Conservation (phyloP, 2,329 filamentous ascomycete species). For the Pestalotiopsis sp. region DNA sequence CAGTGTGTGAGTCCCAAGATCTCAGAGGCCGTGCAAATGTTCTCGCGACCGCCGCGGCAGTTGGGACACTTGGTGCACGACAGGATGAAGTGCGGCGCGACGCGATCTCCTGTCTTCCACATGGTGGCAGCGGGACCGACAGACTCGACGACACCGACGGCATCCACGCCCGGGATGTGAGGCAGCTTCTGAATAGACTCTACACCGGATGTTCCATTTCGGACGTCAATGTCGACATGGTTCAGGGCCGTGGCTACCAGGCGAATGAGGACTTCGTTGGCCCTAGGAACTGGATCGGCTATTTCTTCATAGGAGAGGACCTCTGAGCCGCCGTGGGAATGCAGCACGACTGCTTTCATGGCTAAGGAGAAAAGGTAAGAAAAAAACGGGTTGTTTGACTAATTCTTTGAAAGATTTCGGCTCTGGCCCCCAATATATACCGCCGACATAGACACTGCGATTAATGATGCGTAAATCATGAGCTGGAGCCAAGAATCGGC, state of each 20-base stretch:
- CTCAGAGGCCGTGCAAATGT: constrained; percentile 1
- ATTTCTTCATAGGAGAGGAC: constrained; percentile 3
- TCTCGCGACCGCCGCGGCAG: constrained; percentile 9
- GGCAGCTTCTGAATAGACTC: constrained; percentile 1
- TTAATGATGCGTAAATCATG: not conserved
- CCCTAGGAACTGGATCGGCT: not conserved
- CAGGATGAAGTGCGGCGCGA: constrained; percentile 8
- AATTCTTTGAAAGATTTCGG: no score
- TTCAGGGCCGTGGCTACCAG: constrained; percentile 6
- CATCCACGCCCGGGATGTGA: constrained; percentile 10
- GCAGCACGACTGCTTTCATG: constrained; percentile 10
- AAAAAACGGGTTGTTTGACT: no score
- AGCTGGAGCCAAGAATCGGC: not conserved
- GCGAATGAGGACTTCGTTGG: constrained; percentile 4
- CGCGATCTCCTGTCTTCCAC: constrained; percentile 7
- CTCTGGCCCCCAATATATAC: no score
- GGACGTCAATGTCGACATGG: constrained; percentile 12
- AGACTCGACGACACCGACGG: constrained; percentile 1
- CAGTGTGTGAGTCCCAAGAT: constrained; percentile 9
- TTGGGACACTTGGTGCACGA: not conserved
- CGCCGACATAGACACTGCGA: not conserved
- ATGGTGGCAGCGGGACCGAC: not conserved
- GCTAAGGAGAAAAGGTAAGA: no score
- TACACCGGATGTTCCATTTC: constrained; percentile 5
- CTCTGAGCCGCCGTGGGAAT: not conserved